phyloP scores from a whole-genome alignment of 164 flowering plant species.

The Umbilicus rupestris region DNA sequence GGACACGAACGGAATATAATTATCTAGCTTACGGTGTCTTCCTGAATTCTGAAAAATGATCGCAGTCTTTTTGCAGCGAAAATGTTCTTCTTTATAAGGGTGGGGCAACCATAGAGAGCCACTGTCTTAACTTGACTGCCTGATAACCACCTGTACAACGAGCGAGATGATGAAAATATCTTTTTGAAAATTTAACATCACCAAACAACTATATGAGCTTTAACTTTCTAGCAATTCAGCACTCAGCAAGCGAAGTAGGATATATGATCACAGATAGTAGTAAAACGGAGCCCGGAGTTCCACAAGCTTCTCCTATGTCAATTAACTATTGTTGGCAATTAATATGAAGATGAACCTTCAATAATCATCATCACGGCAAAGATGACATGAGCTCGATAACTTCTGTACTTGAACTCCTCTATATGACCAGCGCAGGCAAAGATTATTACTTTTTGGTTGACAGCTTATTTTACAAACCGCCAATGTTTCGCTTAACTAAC shows the following conservation, averaged over 20 bases:
- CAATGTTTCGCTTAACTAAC: too few relatives aligned
- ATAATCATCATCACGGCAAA: not conserved
- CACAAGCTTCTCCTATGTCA: too few relatives aligned
- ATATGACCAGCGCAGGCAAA: too few relatives aligned
- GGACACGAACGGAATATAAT: not conserved
- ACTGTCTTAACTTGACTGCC: constrained; percentile 41
- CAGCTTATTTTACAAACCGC: too few relatives aligned
- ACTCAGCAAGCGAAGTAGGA: too few relatives aligned
- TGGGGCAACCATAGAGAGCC: constrained; percentile 83
- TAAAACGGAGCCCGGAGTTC: too few relatives aligned
- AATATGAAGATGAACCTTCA: constrained; percentile 73
- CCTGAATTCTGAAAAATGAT: constrained; percentile 34
- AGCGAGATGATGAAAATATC: too few relatives aligned
- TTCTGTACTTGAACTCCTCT: too few relatives aligned
- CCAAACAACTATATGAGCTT: constrained; percentile 12
- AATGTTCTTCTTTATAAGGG: constrained; percentile 28
- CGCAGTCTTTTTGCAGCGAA: constrained; percentile 70
- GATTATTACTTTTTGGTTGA: too few relatives aligned
- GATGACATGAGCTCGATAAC: not conserved
- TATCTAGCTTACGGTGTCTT: constrained; percentile 41
- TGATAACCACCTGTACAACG: too few relatives aligned
- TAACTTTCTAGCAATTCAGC: constrained; percentile 60
- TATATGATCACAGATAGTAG: too few relatives aligned
- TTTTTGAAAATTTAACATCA: constrained; percentile 17
- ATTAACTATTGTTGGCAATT: too few relatives aligned